Base-by-base conservation (phyloP, 1,284 basidiomycete species). In the Tilletia caries region DNA sequence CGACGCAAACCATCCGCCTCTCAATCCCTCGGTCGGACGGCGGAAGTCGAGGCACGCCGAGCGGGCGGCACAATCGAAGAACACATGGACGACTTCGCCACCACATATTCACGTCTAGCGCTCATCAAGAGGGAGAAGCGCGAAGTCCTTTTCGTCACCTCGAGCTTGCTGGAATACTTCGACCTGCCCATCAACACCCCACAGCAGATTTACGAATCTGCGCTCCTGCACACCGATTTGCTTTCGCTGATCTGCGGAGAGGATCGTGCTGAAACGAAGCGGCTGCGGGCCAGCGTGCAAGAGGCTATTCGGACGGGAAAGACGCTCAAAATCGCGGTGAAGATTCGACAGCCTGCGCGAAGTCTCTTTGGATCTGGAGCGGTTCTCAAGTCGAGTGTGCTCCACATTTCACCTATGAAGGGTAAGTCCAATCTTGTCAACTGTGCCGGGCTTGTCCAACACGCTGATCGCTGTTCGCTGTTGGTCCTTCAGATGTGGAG, bases 41-140 rank as follows among this genome's bases (percentile, higher is more conserved):
- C 33, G 2, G 34, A 54, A 44, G 48, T 18, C 33, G 44, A 44
- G 52, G 48, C 32, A n/a, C 58, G 29, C 12, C 58, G 58, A 8
- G 34, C 58, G 32, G 58, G 58, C 12, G 32, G 23, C 62, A 60
- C 50, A 33, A 62, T 74, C 32, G 69, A 66, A 13, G 73, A 73
- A 8, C 73, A 74, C 64, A 68, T 74, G 46, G 71, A 60, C 3
- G 71, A 48, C 34, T 74, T 74, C 64, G 34, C 65, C 15, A 43
- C 50, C 44, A 50, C 68, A 33, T 74, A 72, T 58, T 65, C 62
- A 8, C 69, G 64, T 8, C 33, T 73, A 18, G 23, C 73, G 64
- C 64, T 74, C 67, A 67, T 74, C 65, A 65, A 69, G 27, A 50
- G 72, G 4, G 64, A 67, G 37, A 73, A 73, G 50, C 54, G 73